Percentiles rank a stretch among this genome's conserved stretches.
phyloP scores from a whole-genome alignment of 768 basidiomycete species.

The Infundibulicybe gibba region DNA sequence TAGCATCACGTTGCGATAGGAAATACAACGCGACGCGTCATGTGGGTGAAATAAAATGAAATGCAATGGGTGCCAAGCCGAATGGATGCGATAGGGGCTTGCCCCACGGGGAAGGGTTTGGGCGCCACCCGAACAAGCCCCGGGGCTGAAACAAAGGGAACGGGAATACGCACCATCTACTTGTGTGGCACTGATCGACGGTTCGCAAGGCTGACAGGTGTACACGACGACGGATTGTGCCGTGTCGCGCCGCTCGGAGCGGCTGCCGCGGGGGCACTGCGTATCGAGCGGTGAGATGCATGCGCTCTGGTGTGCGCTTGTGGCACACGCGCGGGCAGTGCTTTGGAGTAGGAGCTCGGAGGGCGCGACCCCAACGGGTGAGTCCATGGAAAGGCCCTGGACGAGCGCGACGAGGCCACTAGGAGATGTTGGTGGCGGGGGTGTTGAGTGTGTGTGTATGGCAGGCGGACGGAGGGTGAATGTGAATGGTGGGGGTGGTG shows the following conservation, averaged over 20 bases:
- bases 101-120: too few relatives aligned
- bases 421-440: constrained; percentile 5
- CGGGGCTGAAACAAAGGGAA: background rate
- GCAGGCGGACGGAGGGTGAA: constrained; percentile 14
- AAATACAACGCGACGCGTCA: background rate
- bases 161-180: constrained; percentile 52
- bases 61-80: background rate
- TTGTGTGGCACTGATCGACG: constrained; percentile 63
- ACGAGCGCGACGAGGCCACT: constrained; percentile 29
- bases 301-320: background rate
- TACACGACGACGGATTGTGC: constrained; percentile 44
- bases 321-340: constrained; percentile 6
- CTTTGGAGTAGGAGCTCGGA: constrained; percentile 19
- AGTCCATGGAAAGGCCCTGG: constrained; percentile 36
- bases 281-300: constrained; percentile 40
- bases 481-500: constrained; percentile 5
- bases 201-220: constrained; percentile 61
- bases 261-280: constrained; percentile 23
- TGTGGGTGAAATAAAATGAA: background rate
- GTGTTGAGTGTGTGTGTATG: constrained; percentile 16
- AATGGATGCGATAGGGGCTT: too few relatives aligned
- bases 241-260: constrained; percentile 15
- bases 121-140: too few relatives aligned
- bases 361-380: constrained; percentile 25
- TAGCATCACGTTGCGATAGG: background rate